Base-by-base conservation (phyloP, 148 eudicot genomes). In the Pouteria glomerata region DNA sequence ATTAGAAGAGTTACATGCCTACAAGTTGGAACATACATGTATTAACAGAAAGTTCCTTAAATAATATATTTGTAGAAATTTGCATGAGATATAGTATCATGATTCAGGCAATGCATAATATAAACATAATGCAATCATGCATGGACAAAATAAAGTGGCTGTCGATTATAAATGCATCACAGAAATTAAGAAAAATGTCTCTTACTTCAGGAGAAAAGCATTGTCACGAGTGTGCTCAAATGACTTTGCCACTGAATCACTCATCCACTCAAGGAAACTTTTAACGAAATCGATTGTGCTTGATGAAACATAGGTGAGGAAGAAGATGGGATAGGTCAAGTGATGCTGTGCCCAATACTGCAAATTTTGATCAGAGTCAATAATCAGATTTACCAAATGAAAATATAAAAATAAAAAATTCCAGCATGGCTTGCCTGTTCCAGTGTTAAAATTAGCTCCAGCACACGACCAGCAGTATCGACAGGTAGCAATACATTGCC, bases 191-290 rank as follows among this genome's bases (percentile, higher is more conserved):
- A 68, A 0, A 75, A 66, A 70, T 27, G 75, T 23, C 29, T 77
- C 87, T 83, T 83, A 88, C 98, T 82, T 93, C 74, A 94, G 74
- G 72, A 89, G 91, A 84, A 94, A 94, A 57, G 97, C 87, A 81
- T 94, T 94, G 58, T 94, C 96, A 74, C 98, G 92, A 48, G 93
- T 86, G 79, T 90, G 88, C 77, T 94, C 98, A 79, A 94, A 94
- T 51, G 98, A 91, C 80, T 94, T 94, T 27, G 96, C 98, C 71
- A 94, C 86, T 72, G 97, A 82, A 68, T 94, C 98, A 75, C 93
- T 94, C 98, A 94, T 94, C 93, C 91, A 94, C 73, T 95, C 98
- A 66, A 95, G 91, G 58, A 95, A 95, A 82, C 96, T 91, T 86
- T 95, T 95, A 58, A 83, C 97, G 76, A 87, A 95, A 39, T 95